Evolutionary conservation across 768 basidiomycete species (phyloP).

Genomic region (Naematelia encephala): DNA sequence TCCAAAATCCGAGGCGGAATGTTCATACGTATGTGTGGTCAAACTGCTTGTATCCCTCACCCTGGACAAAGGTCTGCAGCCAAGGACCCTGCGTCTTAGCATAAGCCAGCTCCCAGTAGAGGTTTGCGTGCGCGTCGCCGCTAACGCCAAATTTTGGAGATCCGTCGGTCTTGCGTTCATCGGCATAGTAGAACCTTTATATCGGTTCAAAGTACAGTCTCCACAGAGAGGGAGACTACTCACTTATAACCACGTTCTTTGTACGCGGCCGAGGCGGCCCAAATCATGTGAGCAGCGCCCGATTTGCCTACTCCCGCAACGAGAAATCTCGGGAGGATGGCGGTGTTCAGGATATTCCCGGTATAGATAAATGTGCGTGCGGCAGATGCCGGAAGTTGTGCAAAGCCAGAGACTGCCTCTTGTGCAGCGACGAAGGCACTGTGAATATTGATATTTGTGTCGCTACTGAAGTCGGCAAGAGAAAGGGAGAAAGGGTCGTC

Average conservation of each 20-base stretch:
- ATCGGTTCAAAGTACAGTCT: not conserved
- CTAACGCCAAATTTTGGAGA: conserved; percentile 10
- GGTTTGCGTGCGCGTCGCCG: conserved; percentile 20
- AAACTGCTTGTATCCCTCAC: conserved; percentile 22
- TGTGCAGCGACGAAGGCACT: conserved; percentile 16
- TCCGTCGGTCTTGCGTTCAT: conserved; percentile 20
- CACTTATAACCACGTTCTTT: conserved; percentile 19
- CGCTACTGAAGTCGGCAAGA: conserved; percentile 7
- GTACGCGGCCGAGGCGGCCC: conserved; percentile 12
- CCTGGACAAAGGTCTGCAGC: conserved; percentile 23
- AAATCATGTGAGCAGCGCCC: conserved; percentile 15
- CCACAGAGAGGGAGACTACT: not conserved
- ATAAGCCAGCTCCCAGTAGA: conserved; percentile 10
- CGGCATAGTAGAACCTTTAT: conserved; percentile 29
- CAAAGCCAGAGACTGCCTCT: conserved; percentile 17
- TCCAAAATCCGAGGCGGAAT: too few relatives aligned
- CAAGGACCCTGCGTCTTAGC: conserved; percentile 13
- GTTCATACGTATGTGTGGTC: not conserved
- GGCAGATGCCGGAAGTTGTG: conserved; percentile 7
- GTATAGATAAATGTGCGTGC: conserved; percentile 19
- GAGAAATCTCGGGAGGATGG: conserved; percentile 5
- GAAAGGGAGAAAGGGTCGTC: conserved; percentile 14
- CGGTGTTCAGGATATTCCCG: conserved; percentile 19
- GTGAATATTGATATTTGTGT: conserved; percentile 14
- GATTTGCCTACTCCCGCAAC: conserved; percentile 11